These are phyloP conservation scores for Rhamnella rubrinervis DNA, from an alignment of 331 rosid genomes.

Conservation along the genomic window DNA sequence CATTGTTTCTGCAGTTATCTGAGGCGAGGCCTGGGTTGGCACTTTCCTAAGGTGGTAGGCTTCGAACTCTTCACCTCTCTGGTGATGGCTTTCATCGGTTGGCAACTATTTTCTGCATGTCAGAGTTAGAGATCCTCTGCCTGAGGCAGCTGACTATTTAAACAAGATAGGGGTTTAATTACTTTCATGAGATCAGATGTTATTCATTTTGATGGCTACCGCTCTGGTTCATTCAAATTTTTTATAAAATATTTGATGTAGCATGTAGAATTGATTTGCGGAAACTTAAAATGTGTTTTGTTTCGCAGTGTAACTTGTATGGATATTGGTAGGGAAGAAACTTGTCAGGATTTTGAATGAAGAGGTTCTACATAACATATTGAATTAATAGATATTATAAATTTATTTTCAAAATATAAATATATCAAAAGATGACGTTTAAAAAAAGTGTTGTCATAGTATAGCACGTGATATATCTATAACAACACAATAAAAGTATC, in stretches of 20 bases:
- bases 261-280: conserved; percentile 9
- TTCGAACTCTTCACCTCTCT: conserved; percentile 86
- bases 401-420: no score
- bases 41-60: conserved; percentile 81
- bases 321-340: conserved; percentile 6
- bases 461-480: no score
- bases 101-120: conserved; percentile 86
- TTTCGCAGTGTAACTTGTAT: conserved; percentile 1
- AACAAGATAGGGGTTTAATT: conserved; percentile 8
- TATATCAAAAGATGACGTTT: no score
- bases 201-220: neutral
- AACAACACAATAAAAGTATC: no score
- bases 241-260: conserved; percentile 5
- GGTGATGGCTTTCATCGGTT: conserved; percentile 83
- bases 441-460: no score
- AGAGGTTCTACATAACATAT: neutral
- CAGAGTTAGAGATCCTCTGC: conserved; percentile 91
- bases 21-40: conserved; percentile 92
- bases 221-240: neutral
- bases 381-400: no score
- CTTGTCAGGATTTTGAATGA: neutral
- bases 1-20: conserved; percentile 63
- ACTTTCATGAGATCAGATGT: neutral
- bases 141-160: conserved; percentile 29
- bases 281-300: neutral